phyloP scores from a whole-genome alignment of 768 basidiomycete species.

The Calocera cornea region DNA sequence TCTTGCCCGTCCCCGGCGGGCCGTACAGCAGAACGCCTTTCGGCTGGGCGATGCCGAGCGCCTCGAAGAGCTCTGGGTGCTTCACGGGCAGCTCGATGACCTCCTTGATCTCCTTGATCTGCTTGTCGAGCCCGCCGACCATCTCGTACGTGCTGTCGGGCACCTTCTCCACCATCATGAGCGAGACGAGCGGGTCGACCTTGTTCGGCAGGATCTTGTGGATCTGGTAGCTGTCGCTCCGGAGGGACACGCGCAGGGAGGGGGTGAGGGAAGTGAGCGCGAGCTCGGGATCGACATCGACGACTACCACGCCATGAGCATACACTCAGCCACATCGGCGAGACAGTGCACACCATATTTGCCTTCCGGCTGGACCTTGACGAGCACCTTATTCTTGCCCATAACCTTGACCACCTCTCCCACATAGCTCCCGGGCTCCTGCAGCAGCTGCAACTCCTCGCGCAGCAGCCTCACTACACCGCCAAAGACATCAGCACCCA shows the following conservation, averaged over 20 bases:
- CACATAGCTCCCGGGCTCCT: slow-evolving; percentile 94
- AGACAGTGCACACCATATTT: slow-evolving; percentile 72
- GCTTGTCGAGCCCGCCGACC: slow-evolving; percentile 97
- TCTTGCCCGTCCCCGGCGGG: slow-evolving; percentile 94
- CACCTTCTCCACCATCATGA: slow-evolving; percentile 99
- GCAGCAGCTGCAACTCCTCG: slow-evolving; percentile 83
- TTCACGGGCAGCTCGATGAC: slow-evolving; percentile 97
- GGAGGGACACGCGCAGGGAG: slow-evolving; percentile 82
- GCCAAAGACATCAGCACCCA: slow-evolving; percentile 1
- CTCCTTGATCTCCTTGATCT: slow-evolving; percentile 98
- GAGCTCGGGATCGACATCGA: slow-evolving; percentile 83
- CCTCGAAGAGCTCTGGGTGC: slow-evolving; percentile 92
- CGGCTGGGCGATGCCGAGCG: slow-evolving; percentile 91
- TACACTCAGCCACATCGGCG: background rate
- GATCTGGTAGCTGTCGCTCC: slow-evolving; percentile 90
- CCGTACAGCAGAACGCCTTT: slow-evolving; percentile 94
- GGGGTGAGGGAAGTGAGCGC: slow-evolving; percentile 67
- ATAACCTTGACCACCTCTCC: slow-evolving; percentile 97
- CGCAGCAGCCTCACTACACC: slow-evolving; percentile 65
- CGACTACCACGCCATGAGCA: slow-evolving; percentile 39
- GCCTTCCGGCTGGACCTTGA: slow-evolving; percentile 97
- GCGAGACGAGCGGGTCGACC: slow-evolving; percentile 91
- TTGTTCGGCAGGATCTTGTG: slow-evolving; percentile 97
- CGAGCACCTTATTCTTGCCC: slow-evolving; percentile 97
- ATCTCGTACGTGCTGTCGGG: slow-evolving; percentile 99